Evolutionary conservation across 2,329 filamentous ascomycete genomes (phyloP).

Genomic region (Aspergillus phoenicis): DNA sequence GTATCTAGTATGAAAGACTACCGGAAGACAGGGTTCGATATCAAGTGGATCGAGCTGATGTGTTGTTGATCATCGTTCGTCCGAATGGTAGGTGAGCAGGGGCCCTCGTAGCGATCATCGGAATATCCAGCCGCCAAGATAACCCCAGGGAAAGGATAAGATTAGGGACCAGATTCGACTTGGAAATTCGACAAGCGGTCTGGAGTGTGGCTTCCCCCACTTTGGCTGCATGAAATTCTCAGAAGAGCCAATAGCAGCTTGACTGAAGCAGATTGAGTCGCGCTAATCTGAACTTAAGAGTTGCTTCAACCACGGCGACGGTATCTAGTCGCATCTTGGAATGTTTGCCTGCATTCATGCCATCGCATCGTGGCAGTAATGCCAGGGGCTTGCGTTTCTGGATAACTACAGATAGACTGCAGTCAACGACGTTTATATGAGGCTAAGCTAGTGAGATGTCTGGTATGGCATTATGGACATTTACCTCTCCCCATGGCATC

Average conservation of each 20-base stretch:
- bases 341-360: not conserved
- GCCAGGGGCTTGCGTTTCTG: not conserved
- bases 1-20: not conserved
- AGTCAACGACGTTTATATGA: not conserved
- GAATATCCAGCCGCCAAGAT: not conserved
- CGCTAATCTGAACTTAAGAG: constrained; percentile 13
- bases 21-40: constrained; percentile 7
- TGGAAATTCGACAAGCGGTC: constrained; percentile 15
- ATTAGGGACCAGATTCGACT: constrained; percentile 1
- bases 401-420: not conserved
- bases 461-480: not conserved
- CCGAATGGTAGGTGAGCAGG: not conserved
- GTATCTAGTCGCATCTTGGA: not conserved
- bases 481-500: not conserved
- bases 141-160: constrained; percentile 1
- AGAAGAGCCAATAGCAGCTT: constrained; percentile 5
- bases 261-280: constrained; percentile 12
- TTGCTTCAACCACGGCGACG: not conserved
- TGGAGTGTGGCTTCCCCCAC: constrained; percentile 3
- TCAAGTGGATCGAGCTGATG: constrained; percentile 11
- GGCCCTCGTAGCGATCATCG: constrained; percentile 16
- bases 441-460: not conserved
- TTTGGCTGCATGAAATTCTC: constrained; percentile 7
- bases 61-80: constrained; percentile 15
- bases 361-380: not conserved